Base-by-base conservation (phyloP, 164 flowering plant species). In the grape (Vitis vinifera) region DNA sequence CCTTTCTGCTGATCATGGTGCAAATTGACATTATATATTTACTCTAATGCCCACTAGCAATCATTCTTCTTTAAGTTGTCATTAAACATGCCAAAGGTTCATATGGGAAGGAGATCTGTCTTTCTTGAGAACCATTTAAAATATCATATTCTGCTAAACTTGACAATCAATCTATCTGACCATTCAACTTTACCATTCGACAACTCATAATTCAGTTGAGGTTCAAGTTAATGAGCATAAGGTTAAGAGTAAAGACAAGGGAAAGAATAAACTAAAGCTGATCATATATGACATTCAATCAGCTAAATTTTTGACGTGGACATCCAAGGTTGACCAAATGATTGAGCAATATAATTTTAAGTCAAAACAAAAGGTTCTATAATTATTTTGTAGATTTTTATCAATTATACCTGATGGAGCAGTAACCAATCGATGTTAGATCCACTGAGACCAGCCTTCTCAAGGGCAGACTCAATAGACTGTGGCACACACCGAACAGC, bases 401-500 rank as follows among this genome's bases (percentile, higher is more conserved):
- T 16, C 6, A 15, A 17, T 10, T 68, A 70, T 91, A 95, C 99
- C 98, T 95, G 99, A 79, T 95, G 99, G 29, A 95, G 97, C 77
- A 95, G 85, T 60, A 95, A 75, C 98, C 99, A 93, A 71, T 93
- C 97, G 63, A 95, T 81, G 73, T 69, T 71, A 10, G 98, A 83
- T 6, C 73, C 63, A 27, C 77, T 63, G 11, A 93, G 85, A 64
- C 97, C 96, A 51, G 94, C 92, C 68, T 88, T 89, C 68, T 66
- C 77, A 31, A 93, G 86, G 50, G 97, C 80, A 68, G 80, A 58
- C 73, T 91, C 97, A 63, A 95, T 86, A 27, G 97, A 80, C 65
- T 84, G 93, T 10, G 99, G 99, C 68, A 93, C 99, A 75, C 75
- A 82, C 49, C 92, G 83, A 64, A 77, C 88, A 55, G 97, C 98